A percentile compares a stretch with the other conserved stretches of the same genome.
phyloP scores from a whole-genome alignment of 768 basidiomycete species.

The Mycena kentingensis region DNA sequence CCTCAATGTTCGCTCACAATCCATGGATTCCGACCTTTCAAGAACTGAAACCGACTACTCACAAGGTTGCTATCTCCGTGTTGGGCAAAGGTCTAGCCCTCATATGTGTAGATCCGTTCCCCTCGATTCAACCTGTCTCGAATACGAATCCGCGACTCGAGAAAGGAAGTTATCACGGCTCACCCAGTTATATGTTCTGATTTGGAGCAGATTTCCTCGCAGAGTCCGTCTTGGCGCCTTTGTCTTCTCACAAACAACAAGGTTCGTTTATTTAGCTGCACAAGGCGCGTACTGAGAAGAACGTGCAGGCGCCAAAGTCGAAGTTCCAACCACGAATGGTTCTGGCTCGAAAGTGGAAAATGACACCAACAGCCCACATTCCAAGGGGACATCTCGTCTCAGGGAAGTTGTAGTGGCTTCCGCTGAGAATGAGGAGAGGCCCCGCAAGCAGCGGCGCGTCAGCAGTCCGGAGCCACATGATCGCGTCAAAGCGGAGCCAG shows the following conservation, averaged over 20 bases:
- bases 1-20: no score
- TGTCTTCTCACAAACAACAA: no score
- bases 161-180: not conserved
- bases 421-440: slow-evolving; percentile 1
- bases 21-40: not conserved
- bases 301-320: no score
- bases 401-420: not conserved
- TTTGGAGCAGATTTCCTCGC: no score
- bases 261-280: no score
- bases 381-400: slow-evolving; percentile 3
- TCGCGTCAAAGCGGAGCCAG: slow-evolving; percentile 7
- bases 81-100: not conserved
- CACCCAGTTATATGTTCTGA: not conserved
- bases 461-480: slow-evolving; percentile 10
- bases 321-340: no score
- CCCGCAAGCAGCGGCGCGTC: slow-evolving; percentile 15
- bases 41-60: not conserved
- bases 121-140: not conserved
- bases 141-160: no score
- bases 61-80: not conserved
- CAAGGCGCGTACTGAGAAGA: no score
- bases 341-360: no score
- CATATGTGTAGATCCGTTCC: not conserved
- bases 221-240: no score
- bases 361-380: not conserved